Percentiles rank a stretch among this genome's conserved stretches.
Evolutionary conservation across 495 filamentous ascomycete species (phyloP).

Genomic region (Daldinia decipiens): DNA sequence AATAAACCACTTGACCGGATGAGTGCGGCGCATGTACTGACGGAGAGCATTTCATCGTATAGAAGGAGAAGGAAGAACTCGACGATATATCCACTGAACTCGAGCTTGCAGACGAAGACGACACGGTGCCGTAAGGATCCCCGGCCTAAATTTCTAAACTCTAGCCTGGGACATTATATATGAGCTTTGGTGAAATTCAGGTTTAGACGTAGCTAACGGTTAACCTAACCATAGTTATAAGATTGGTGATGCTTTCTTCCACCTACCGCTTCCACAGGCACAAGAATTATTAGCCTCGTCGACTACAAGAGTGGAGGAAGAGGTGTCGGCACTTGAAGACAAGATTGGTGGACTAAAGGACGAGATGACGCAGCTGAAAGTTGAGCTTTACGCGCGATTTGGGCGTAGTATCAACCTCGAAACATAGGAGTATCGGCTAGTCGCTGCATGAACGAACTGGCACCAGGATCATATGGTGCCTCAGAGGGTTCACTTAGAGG

Average conservation of each 20-base stretch:
- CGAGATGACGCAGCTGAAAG: conserved; percentile 88
- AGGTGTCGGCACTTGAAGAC: conserved; percentile 80
- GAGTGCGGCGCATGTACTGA: conserved; percentile 23
- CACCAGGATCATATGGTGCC: background rate
- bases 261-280: conserved; percentile 81
- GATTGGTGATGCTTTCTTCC: conserved; percentile 94
- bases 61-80: conserved; percentile 99
- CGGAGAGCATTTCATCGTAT: conserved; percentile 34
- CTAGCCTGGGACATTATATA: background rate
- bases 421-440: conserved; percentile 65
- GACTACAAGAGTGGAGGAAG: conserved; percentile 75
- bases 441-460: background rate
- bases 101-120: conserved; percentile 95
- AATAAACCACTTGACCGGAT: background rate
- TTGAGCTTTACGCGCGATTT: conserved; percentile 91
- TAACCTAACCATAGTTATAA: conserved; percentile 74
- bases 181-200: background rate
- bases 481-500: background rate
- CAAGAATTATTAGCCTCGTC: conserved; percentile 82
- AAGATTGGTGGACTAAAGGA: conserved; percentile 77
- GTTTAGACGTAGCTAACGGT: conserved; percentile 30
- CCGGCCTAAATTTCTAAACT: background rate
- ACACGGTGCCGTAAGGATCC: conserved; percentile 78
- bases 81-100: conserved; percentile 91
- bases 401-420: conserved; percentile 96